Conservation (phyloP, 257 asterid genomes). For the Nicotiana noctiflora region DNA sequence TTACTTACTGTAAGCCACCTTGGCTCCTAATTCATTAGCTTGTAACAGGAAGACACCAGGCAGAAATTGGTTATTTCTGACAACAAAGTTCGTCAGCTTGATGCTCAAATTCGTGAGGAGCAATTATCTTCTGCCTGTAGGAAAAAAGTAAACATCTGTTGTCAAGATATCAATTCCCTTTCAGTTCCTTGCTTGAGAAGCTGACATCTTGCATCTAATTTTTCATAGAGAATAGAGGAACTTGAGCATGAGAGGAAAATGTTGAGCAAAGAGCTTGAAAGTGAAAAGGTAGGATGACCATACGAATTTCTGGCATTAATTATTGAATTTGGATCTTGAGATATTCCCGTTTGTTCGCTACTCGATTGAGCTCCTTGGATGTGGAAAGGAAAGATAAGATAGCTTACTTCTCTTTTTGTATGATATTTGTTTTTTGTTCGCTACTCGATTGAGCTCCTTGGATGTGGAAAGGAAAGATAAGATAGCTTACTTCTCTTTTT, state of each 20-base stretch:
- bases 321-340: neutral
- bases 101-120: constrained; percentile 69
- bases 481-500: neutral
- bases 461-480: neutral
- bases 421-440: neutral
- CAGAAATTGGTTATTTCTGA: constrained; percentile 82
- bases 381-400: neutral
- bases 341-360: neutral
- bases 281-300: constrained; percentile 72
- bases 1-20: neutral
- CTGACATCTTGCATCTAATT: constrained; percentile 15
- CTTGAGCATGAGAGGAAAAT: constrained; percentile 65
- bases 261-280: constrained; percentile 77
- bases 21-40: neutral
- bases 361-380: neutral
- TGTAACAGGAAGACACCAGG: constrained; percentile 79
- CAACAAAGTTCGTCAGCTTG: constrained; percentile 87
- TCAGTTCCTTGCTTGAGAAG: constrained; percentile 4
- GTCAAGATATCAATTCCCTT: neutral
- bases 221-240: constrained; percentile 72
- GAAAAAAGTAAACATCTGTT: constrained; percentile 46
- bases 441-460: neutral
- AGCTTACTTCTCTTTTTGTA: neutral
- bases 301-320: neutral
- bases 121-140: constrained; percentile 56